Evolutionary conservation across 257 asterid species (phyloP).

Genomic region (Rhazya stricta): DNA sequence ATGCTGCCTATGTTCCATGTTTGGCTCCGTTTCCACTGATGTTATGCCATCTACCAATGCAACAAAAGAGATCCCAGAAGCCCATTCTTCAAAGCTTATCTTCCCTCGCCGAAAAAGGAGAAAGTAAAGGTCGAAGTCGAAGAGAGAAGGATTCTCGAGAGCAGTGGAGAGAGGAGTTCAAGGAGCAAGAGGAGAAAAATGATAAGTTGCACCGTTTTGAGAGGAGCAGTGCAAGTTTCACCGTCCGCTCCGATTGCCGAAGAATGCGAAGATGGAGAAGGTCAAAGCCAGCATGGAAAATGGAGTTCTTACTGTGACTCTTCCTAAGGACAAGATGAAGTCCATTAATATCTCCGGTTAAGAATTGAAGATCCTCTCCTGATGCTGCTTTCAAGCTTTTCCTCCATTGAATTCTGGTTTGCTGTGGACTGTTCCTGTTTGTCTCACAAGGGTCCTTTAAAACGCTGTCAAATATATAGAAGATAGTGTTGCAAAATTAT

Average conservation of each 20-base stretch:
- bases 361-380: background rate
- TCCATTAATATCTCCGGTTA: slow-evolving; percentile 8
- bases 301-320: slow-evolving; percentile 9
- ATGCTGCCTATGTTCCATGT: too few relatives aligned
- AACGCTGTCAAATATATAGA: too few relatives aligned
- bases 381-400: background rate
- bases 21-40: too few relatives aligned
- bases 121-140: background rate
- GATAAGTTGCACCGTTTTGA: slow-evolving; percentile 7
- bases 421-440: background rate
- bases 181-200: slow-evolving; percentile 6
- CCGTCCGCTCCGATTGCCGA: slow-evolving; percentile 2
- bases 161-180: slow-evolving; percentile 10
- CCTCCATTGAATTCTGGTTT: background rate
- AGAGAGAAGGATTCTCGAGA: slow-evolving; percentile 2
- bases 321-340: background rate
- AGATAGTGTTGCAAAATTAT: too few relatives aligned
- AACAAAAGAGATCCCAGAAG: slow-evolving; percentile 10
- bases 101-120: slow-evolving; percentile 1
- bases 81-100: slow-evolving; percentile 10
- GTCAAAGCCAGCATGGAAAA: slow-evolving; percentile 5
- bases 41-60: background rate
- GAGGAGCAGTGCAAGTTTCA: slow-evolving; percentile 4
- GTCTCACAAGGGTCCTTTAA: too few relatives aligned
- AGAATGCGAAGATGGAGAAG: background rate